Base-by-base conservation (phyloP, 495 filamentous ascomycete genomes). In the Pseudomonodictys pantanalensis region DNA sequence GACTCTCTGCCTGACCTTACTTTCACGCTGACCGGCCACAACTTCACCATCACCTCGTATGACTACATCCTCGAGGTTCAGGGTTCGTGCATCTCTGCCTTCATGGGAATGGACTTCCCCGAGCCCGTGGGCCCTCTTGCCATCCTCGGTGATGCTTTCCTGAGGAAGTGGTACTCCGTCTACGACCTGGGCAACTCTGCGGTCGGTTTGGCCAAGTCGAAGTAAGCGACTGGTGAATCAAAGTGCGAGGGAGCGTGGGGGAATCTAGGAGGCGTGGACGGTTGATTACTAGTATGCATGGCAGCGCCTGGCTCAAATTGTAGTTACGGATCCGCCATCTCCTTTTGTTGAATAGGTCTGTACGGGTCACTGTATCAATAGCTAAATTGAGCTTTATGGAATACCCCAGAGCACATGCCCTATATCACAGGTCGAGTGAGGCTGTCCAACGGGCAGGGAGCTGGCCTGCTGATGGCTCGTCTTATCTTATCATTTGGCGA, bases 101-200 rank as follows among this genome's bases (percentile, higher is more conserved):
- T 99, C 79, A 92, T 96, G 84, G 92, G 92, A 65, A 95, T 97
- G 88, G 93, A 97, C 75, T 89, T 97, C 83, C 90, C 89, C 22
- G 87, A 86, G 68, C 91, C 91, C 18, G 85, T 88, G 58, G 93
- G 95, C 15, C 95, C 95, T 55, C 81, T 99, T 49, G 95, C 90
- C 42, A 97, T 99, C 60, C 84, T 99, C 29, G 95, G 95, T 67
- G 95, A 99, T 74, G 87, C 95, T 44, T 99, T 99, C 88, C 83
- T 99, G 71, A 83, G 95, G 73, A 90, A 79, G 75, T 99, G 88
- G 85, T 99, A 97, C 82, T 95, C 90, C 57, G 87, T 97, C 69
- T 99, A 97, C 69, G 88, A 99, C 74, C 78, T 96, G 35, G 90
- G 88, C 56, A 86, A 88, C 77, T 80, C 84, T 69, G 84, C 84